Evolutionary conservation across 1,139 yeast species (phyloP).

Genomic region (Tardiomyces digboiensis): DNA sequence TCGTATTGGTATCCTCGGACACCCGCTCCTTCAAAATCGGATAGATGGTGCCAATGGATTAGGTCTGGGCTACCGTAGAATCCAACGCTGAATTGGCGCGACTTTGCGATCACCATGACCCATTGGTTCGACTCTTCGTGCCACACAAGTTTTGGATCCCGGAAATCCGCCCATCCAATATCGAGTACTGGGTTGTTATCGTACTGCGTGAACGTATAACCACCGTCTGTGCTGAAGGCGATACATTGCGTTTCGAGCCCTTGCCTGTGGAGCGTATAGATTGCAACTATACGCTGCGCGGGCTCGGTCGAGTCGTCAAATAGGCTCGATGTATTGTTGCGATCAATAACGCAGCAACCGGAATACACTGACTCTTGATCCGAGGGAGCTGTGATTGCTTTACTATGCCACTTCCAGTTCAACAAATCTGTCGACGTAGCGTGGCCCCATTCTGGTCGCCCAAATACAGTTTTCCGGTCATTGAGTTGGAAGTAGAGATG

Average conservation of each 20-base stretch:
- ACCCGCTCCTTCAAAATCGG: slow-evolving; percentile 26
- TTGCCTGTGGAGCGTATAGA: slow-evolving; percentile 24
- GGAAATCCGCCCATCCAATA: slow-evolving; percentile 24
- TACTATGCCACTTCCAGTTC: slow-evolving; percentile 25
- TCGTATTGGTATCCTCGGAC: slow-evolving; percentile 31
- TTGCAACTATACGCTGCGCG: slow-evolving; percentile 28
- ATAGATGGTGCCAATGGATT: slow-evolving; percentile 23
- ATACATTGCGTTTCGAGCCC: slow-evolving; percentile 24
- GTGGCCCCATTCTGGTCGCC: slow-evolving; percentile 30
- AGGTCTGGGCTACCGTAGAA: slow-evolving; percentile 27
- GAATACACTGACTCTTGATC: slow-evolving; percentile 26
- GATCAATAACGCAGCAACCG: slow-evolving; percentile 30
- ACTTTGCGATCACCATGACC: slow-evolving; percentile 29
- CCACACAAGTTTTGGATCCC: slow-evolving; percentile 36
- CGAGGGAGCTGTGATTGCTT: slow-evolving; percentile 22
- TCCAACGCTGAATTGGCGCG: slow-evolving; percentile 26
- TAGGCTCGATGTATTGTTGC: slow-evolving; percentile 29
- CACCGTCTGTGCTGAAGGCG: slow-evolving; percentile 30
- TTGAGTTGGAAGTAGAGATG: slow-evolving; percentile 31
- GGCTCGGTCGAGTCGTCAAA: slow-evolving; percentile 21
- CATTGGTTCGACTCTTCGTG: slow-evolving; percentile 25
- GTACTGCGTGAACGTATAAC: slow-evolving; percentile 25
- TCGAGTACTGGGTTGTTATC: slow-evolving; percentile 27
- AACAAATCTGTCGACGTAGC: slow-evolving; percentile 27
- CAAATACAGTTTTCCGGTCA: slow-evolving; percentile 24